Percentiles rank a stretch among this genome's conserved stretches.
Evolutionary conservation across 2,329 filamentous ascomycete species (phyloP).

Genomic region (Westerdykella ornata): DNA sequence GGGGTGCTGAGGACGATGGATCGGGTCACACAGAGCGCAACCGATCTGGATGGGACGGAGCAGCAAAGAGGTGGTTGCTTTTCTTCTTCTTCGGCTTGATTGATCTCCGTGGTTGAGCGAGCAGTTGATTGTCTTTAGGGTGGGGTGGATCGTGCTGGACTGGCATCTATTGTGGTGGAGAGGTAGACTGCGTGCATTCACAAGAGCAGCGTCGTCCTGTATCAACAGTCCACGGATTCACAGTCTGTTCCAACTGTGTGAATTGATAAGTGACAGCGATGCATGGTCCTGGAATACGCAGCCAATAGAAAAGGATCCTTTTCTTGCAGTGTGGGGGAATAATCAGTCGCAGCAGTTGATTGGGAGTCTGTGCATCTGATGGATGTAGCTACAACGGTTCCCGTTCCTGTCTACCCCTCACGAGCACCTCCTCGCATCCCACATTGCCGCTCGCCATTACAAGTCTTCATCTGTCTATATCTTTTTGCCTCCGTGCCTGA

Average conservation of each 20-base stretch:
- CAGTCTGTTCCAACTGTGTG: no score
- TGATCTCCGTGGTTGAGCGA: conserved; percentile 1
- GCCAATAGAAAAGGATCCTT: conserved; percentile 11
- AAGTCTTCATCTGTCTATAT: background rate
- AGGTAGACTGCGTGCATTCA: conserved; percentile 14
- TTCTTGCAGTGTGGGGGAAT: conserved; percentile 14
- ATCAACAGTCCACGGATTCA: conserved; percentile 18
- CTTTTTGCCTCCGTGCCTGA: no score
- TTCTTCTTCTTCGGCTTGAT: no score
- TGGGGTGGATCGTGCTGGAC: conserved; percentile 17
- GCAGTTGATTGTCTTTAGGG: conserved; percentile 13
- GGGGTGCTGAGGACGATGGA: conserved; percentile 13
- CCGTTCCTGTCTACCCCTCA: conserved; percentile 3
- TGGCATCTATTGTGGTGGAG: conserved; percentile 8
- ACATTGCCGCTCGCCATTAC: conserved; percentile 12
- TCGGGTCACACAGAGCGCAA: conserved; percentile 2
- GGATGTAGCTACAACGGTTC: conserved; percentile 3
- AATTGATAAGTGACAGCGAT: no score
- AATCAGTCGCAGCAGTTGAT: conserved; percentile 3
- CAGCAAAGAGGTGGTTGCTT: no score
- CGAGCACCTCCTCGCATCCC: conserved; percentile 2
- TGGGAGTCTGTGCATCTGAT: conserved; percentile 1
- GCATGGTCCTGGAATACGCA: conserved; percentile 11
- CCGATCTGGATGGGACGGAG: conserved; percentile 6
- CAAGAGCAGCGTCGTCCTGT: conserved; percentile 17